These are phyloP conservation scores for Massarina eburnea DNA, from an alignment of 2,329 filamentous ascomycete genomes.

Conservation along the genomic window DNA sequence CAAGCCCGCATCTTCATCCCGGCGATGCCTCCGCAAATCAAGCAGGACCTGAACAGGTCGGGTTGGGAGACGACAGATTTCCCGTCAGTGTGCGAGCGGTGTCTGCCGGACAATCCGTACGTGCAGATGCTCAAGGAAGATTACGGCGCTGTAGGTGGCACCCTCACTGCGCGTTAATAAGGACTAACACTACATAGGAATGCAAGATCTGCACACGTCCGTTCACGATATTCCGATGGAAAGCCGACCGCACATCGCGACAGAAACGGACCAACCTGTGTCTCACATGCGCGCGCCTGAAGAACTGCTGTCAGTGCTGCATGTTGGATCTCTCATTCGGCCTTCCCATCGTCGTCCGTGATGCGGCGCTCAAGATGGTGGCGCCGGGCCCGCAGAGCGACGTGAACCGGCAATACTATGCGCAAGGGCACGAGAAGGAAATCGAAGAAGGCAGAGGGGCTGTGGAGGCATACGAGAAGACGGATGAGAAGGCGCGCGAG, in stretches of 20 bases:
- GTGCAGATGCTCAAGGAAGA: slow-evolving; percentile 99
- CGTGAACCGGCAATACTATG: slow-evolving; percentile 96
- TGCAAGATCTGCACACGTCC: slow-evolving; percentile 82
- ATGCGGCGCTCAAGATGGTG: slow-evolving; percentile 97
- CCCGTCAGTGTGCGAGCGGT: slow-evolving; percentile 86
- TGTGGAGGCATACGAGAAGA: slow-evolving; percentile 91
- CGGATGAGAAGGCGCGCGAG: slow-evolving; percentile 93
- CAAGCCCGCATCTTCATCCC: slow-evolving; percentile 1
- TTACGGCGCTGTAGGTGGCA: slow-evolving; percentile 81
- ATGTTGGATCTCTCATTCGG: slow-evolving; percentile 98
- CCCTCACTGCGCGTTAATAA: slow-evolving; percentile 69
- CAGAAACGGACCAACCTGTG: slow-evolving; percentile 96
- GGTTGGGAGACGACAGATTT: slow-evolving; percentile 96
- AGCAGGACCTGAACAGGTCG: slow-evolving; percentile 91
- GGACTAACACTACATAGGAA: slow-evolving; percentile 53
- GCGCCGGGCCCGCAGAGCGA: slow-evolving; percentile 88
- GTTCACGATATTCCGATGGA: slow-evolving; percentile 95
- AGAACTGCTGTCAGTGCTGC: slow-evolving; percentile 98
- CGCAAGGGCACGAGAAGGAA: slow-evolving; percentile 93
- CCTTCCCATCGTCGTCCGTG: slow-evolving; percentile 88
- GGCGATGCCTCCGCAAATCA: slow-evolving; percentile 84
- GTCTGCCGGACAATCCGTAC: slow-evolving; percentile 93
- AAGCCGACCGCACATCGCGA: slow-evolving; percentile 84
- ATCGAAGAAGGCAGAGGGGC: slow-evolving; percentile 84
- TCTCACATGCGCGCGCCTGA: slow-evolving; percentile 91